Evolutionary conservation across 1,139 yeast species (phyloP).

Genomic region (Kluyveromyces sp.): DNA sequence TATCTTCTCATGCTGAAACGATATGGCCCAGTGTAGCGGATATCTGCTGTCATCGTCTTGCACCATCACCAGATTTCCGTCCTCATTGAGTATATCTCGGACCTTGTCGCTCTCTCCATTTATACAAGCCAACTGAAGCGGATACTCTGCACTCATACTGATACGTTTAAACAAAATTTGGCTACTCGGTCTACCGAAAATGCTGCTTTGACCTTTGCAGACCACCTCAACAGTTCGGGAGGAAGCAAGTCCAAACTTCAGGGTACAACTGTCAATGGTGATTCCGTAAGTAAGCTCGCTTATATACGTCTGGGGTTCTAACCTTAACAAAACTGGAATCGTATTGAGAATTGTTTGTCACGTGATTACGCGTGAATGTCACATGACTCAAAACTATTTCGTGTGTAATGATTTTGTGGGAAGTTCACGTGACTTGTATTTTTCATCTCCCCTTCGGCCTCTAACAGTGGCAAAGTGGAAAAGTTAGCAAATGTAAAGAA

Average conservation of each 20-base stretch:
- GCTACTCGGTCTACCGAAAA: neutral
- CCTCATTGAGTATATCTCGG: constrained; percentile 17
- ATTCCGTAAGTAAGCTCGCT: too few species aligned
- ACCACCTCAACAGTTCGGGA: too few species aligned
- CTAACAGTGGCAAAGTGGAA: neutral
- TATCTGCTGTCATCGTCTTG: constrained; percentile 72
- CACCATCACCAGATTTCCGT: constrained; percentile 11
- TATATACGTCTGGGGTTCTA: too few species aligned
- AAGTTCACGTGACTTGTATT: neutral
- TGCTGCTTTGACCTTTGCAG: neutral
- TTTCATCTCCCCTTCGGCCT: neutral
- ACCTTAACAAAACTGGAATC: too few species aligned
- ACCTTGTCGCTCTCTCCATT: constrained; percentile 24
- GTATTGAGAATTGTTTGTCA: too few species aligned
- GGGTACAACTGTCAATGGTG: too few species aligned
- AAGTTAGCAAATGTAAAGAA: neutral
- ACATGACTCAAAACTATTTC: neutral
- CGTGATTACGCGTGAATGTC: too few species aligned
- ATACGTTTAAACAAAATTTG: neutral
- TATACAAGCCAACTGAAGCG: constrained; percentile 30
- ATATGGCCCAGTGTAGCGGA: constrained; percentile 86
- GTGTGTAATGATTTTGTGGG: neutral
- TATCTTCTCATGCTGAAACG: constrained; percentile 51
- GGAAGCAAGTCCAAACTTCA: too few species aligned
- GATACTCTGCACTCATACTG: constrained; percentile 14